A percentile compares a stretch with the other conserved stretches of the same genome.
Conservation (phyloP, 805 yeast species). For the Limtongozyma cylindracea region DNA sequence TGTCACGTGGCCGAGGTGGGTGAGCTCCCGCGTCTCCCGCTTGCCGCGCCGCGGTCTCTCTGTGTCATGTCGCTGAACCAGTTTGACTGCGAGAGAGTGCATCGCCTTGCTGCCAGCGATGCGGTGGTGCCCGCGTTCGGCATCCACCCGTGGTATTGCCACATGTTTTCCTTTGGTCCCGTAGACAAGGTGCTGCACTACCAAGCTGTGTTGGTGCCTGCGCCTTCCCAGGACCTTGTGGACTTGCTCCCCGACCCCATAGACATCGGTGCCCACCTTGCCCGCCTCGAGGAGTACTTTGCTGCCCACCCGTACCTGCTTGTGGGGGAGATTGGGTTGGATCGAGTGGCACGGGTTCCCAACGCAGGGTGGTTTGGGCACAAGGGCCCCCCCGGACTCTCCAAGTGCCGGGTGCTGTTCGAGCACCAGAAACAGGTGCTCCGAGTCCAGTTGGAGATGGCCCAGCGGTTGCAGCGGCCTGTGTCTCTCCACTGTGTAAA, state of each 20-base stretch:
- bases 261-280: conserved; percentile 10
- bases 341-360: conserved; percentile 50
- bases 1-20: too few species aligned
- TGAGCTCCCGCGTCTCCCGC: too few species aligned
- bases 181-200: conserved; percentile 29
- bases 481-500: conserved; percentile 74
- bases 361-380: conserved; percentile 25
- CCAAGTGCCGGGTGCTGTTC: conserved; percentile 26
- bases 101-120: conserved; percentile 1
- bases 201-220: conserved; percentile 15
- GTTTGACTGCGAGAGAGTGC: too few species aligned
- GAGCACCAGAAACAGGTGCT: conserved; percentile 42
- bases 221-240: conserved; percentile 13
- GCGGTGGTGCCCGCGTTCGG: conserved; percentile 29
- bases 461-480: conserved; percentile 18
- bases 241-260: conserved; percentile 36
- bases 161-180: conserved; percentile 17
- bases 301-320: conserved; percentile 6
- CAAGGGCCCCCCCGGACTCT: conserved; percentile 3
- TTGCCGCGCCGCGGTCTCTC: too few species aligned
- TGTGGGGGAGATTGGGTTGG: conserved; percentile 86
- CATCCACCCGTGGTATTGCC: conserved; percentile 83
- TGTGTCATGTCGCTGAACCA: too few species aligned
- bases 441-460: conserved; percentile 22
- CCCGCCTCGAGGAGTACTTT: conserved; percentile 6